Percentiles rank a stretch among this genome's conserved stretches.
Conservation (phyloP, 1,139 yeast species). For the Pichia sp. region DNA sequence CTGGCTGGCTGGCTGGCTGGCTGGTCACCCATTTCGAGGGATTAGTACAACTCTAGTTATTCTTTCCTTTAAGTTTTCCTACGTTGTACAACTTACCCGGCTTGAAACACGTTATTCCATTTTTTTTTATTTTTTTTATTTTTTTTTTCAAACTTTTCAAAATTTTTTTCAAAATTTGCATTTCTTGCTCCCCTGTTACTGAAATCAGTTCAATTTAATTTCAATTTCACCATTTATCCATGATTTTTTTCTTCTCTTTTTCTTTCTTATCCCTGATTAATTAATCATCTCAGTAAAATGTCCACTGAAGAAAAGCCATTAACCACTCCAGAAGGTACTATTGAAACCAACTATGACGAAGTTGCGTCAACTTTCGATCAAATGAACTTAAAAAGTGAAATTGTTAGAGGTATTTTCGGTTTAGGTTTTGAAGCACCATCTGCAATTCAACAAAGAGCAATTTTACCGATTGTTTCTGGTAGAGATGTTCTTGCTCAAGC, state of each 20-base stretch:
- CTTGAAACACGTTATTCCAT: not conserved
- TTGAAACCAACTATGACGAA: constrained; percentile 96
- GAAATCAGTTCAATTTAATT: not conserved
- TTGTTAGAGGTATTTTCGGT: constrained; percentile 86
- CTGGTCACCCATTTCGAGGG: too few relatives aligned
- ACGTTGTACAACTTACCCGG: constrained; percentile 1
- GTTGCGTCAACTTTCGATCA: constrained; percentile 88
- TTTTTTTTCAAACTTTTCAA: not conserved
- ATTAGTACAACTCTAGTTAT: too few relatives aligned
- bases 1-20: too few relatives aligned
- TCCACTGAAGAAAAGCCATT: constrained; percentile 34
- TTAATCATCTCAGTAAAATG: constrained; percentile 11
- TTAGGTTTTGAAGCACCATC: constrained; percentile 98
- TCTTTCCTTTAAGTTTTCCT: too few relatives aligned
- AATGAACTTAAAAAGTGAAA: constrained; percentile 70
- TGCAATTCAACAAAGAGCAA: constrained; percentile 98
- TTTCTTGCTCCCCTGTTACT: not conserved
- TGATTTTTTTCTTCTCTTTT: not conserved
- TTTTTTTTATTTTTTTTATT: not conserved
- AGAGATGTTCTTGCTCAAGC: constrained; percentile 98
- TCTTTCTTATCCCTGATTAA: not conserved
- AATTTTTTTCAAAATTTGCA: not conserved
- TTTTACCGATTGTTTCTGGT: constrained; percentile 92
- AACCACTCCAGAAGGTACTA: constrained; percentile 27
- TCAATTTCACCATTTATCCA: not conserved